Conservation (phyloP, 371 early-diverging fungal species). For the Capniomyces stellatus region DNA sequence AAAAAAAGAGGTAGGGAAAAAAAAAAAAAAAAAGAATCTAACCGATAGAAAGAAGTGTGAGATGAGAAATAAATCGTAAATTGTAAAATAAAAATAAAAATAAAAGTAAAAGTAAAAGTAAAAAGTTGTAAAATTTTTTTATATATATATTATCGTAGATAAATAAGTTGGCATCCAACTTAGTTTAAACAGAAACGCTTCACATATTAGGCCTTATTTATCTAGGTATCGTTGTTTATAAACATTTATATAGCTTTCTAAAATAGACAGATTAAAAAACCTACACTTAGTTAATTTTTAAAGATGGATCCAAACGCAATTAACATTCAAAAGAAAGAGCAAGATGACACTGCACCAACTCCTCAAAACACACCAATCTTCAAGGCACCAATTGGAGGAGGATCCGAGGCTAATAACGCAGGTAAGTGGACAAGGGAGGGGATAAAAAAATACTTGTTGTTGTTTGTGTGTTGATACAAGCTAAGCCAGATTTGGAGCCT, state of each 20-base stretch:
- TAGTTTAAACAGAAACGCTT: background rate
- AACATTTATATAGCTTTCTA: background rate
- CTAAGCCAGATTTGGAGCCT: too few species aligned
- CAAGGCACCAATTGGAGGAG: slow-evolving; percentile 33
- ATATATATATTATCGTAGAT: too few species aligned
- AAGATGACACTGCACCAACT: slow-evolving; percentile 38
- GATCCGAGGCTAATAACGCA: too few species aligned
- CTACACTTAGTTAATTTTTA: background rate
- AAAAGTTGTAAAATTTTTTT: too few species aligned
- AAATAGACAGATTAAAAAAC: background rate
- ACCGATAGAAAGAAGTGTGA: too few species aligned
- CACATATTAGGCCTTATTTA: background rate
- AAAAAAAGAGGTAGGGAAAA: too few species aligned
- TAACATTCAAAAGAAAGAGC: slow-evolving; percentile 28
- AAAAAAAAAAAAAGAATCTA: too few species aligned
- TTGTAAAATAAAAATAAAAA: too few species aligned
- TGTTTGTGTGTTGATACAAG: too few species aligned
- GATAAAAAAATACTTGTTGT: too few species aligned
- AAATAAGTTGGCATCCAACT: background rate
- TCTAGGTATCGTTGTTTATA: background rate
- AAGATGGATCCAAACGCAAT: slow-evolving; percentile 18
- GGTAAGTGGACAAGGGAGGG: slow-evolving; percentile 2
- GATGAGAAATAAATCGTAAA: too few species aligned
- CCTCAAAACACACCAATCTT: slow-evolving; percentile 58
- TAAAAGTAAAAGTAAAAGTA: too few species aligned